Evolutionary conservation across 2,329 filamentous ascomycete species (phyloP).

Genomic region (Fusarium pseudocircinatum): DNA sequence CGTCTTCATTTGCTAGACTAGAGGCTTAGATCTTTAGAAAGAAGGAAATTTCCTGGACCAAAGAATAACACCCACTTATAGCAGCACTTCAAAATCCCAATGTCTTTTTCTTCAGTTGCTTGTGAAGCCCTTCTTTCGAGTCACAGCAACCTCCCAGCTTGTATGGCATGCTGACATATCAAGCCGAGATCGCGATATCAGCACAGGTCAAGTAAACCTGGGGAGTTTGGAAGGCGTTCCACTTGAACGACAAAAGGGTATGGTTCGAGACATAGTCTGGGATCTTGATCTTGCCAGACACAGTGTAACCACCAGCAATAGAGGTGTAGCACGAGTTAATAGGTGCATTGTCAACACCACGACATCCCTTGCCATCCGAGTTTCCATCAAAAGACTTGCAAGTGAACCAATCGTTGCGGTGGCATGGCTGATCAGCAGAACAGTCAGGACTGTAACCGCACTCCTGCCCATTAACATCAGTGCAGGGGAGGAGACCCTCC

Average conservation of each 20-base stretch:
- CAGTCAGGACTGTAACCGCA: constrained; percentile 62
- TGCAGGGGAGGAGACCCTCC: constrained; percentile 57
- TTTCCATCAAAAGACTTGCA: constrained; percentile 55
- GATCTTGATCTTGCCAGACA: constrained; percentile 61
- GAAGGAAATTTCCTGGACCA: neutral
- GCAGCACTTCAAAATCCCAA: too few relatives aligned
- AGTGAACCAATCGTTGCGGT: constrained; percentile 64
- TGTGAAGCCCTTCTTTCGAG: too few relatives aligned
- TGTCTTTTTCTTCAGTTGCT: too few relatives aligned
- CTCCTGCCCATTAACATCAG: constrained; percentile 58
- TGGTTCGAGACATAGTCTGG: constrained; percentile 59
- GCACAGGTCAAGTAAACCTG: constrained; percentile 65
- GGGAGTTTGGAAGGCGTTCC: constrained; percentile 64
- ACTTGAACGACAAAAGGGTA: constrained; percentile 62
- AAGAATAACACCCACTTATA: too few relatives aligned
- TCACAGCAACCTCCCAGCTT: too few relatives aligned
- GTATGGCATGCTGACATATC: too few relatives aligned
- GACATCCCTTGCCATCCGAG: constrained; percentile 49
- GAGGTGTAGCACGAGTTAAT: constrained; percentile 60
- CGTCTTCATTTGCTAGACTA: neutral
- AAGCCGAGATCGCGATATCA: constrained; percentile 57
- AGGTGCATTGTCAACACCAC: constrained; percentile 57
- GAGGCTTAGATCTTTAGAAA: neutral
- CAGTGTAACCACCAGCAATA: constrained; percentile 63
- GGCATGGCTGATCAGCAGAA: constrained; percentile 53